Evolutionary conservation across 1,139 yeast species (phyloP).

Genomic region (Blastobotrys persicus): DNA sequence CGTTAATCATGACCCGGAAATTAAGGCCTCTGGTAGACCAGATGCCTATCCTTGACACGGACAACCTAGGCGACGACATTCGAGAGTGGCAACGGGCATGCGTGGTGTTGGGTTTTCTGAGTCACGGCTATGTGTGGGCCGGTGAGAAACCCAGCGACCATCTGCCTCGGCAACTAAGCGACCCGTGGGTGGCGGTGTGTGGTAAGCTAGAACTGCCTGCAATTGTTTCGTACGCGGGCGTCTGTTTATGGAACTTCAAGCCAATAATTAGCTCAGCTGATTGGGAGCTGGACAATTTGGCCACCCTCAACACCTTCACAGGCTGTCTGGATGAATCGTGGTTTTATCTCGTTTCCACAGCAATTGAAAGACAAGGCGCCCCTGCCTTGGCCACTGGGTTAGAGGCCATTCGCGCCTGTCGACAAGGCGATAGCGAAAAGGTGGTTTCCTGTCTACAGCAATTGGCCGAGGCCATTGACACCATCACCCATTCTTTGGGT

Average conservation of each 20-base stretch:
- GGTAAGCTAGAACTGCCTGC: conserved; percentile 74
- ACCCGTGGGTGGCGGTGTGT: conserved; percentile 62
- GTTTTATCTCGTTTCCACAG: conserved; percentile 88
- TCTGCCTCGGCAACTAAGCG: conserved; percentile 65
- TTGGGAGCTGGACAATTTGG: conserved; percentile 60
- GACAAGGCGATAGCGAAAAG: conserved; percentile 41
- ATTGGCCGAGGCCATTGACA: conserved; percentile 74
- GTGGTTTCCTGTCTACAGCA: conserved; percentile 53
- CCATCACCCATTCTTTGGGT: conserved; percentile 69
- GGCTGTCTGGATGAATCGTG: conserved; percentile 91
- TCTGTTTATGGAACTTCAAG: conserved; percentile 85
- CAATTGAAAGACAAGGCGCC: conserved; percentile 81
- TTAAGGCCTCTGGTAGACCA: conserved; percentile 59
- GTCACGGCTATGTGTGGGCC: conserved; percentile 90
- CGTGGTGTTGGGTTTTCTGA: conserved; percentile 69
- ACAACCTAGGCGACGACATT: conserved; percentile 44
- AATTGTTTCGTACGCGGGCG: conserved; percentile 80
- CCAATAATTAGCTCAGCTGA: conserved; percentile 49
- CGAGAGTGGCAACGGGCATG: conserved; percentile 72
- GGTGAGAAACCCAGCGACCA: conserved; percentile 58
- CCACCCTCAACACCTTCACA: conserved; percentile 81
- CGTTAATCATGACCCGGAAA: conserved; percentile 63
- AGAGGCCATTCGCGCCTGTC: conserved; percentile 57
- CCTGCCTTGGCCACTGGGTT: conserved; percentile 58
- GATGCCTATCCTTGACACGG: conserved; percentile 53